phyloP scores from a whole-genome alignment of 1,284 basidiomycete species.

The Mycena citricolor region DNA sequence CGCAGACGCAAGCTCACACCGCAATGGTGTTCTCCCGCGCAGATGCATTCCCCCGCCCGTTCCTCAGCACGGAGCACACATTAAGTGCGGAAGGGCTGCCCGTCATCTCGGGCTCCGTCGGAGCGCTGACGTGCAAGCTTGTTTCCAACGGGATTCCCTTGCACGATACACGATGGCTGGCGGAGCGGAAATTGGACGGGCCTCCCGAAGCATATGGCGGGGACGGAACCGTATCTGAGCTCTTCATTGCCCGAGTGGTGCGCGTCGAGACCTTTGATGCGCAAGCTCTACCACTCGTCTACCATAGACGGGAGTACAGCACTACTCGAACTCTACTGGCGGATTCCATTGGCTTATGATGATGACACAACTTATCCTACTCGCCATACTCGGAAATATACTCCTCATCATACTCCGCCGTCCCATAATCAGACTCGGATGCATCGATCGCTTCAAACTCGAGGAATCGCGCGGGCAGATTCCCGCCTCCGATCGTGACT shows the following conservation, averaged over 20 bases:
- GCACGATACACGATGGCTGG: slow-evolving; percentile 34
- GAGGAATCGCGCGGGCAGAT: slow-evolving; percentile 19
- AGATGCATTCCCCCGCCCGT: slow-evolving; percentile 61
- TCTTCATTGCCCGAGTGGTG: slow-evolving; percentile 45
- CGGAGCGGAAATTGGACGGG: slow-evolving; percentile 8
- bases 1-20: slow-evolving; percentile 53
- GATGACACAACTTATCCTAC: not conserved
- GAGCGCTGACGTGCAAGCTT: slow-evolving; percentile 57
- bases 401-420: too few relatives aligned
- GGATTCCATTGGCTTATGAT: not conserved
- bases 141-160: slow-evolving; percentile 41
- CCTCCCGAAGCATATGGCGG: slow-evolving; percentile 9
- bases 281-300: slow-evolving; percentile 38
- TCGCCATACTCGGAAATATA: too few relatives aligned
- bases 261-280: slow-evolving; percentile 37
- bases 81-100: slow-evolving; percentile 56
- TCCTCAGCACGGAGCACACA: slow-evolving; percentile 40
- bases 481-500: slow-evolving; percentile 22
- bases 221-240: slow-evolving; percentile 38
- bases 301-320: slow-evolving; percentile 42
- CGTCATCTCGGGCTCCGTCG: slow-evolving; percentile 52
- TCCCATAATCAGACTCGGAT: slow-evolving; percentile 4
- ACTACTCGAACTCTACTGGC: slow-evolving; percentile 20
- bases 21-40: slow-evolving; percentile 64
- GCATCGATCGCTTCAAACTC: slow-evolving; percentile 18